Base-by-base conservation (phyloP, 2,329 filamentous ascomycete species). In the Pseudogymnoascus sp. region DNA sequence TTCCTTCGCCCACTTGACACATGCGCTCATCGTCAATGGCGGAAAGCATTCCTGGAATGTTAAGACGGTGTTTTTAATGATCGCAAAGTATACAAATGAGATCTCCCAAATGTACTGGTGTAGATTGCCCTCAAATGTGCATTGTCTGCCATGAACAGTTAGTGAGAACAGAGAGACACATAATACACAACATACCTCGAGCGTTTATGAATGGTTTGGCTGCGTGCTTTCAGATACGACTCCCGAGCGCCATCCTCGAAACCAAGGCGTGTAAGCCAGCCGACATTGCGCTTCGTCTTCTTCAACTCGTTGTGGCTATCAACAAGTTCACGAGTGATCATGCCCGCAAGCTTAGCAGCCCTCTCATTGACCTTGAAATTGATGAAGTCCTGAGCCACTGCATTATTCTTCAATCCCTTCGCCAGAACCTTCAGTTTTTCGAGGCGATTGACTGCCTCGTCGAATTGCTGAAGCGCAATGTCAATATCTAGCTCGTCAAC, bases 1-100 rank as follows among this genome's bases (percentile, higher is more conserved):
- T 70, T 95, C 89, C 76, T 97, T 98, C n/a, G 92, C 93, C 95
- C 95, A 99, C 73, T 93, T 96, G 71, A 99, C 93, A 71, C 92
- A 96, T 0, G 93, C 92, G 71, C 92, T 96, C 83, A 95, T 96
- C 80, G 95, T 91, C 13, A 87, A 81, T 25, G 90, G 83, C 10
- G 92, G 88, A 74, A 98, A 98, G 74, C 92, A 96, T 62, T 81
- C 79, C 73, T 96, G 92, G 76, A 95, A 97, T 72, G 90, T 93
- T 72, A 85, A 84, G 66, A 98, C 90, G 0, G 95, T 98, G 77
- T 98, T 97, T 70, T 91, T 88, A 73, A 99, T 93, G 68, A 96
- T 84, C 63, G 88, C 92, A 77, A 99, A 99, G 76, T 96, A 97
- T 64, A 96, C 92, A 76, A 92, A 97, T 1, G 93, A 95, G 57